phyloP scores from a whole-genome alignment of 345 rosid genomes.

The Gossypium raimondii region DNA sequence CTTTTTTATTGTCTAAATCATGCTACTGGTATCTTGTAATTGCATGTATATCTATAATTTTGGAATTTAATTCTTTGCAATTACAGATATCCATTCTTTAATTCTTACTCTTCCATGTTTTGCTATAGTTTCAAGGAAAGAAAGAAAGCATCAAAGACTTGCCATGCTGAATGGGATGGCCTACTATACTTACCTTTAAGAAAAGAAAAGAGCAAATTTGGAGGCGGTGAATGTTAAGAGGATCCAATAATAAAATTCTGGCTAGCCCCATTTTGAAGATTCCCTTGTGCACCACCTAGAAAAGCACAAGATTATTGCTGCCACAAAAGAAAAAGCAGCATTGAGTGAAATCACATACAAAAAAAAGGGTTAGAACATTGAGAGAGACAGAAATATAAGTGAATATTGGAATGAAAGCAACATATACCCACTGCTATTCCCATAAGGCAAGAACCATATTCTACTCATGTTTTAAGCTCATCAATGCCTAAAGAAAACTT shows the following conservation, averaged over 20 bases:
- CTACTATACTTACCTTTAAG: not conserved
- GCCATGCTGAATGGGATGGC: not conserved
- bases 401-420: too few relatives aligned
- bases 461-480: too few relatives aligned
- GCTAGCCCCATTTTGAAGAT: slow-evolving; percentile 7
- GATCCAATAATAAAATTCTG: not conserved
- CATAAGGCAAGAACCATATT: too few relatives aligned
- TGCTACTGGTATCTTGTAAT: slow-evolving; percentile 27
- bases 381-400: too few relatives aligned
- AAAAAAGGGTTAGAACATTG: not conserved
- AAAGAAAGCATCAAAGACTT: too few relatives aligned
- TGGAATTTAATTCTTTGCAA: slow-evolving; percentile 9
- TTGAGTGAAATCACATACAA: not conserved
- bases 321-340: not conserved
- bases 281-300: not conserved
- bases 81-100: not conserved
- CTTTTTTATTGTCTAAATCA: slow-evolving; percentile 17
- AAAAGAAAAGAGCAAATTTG: not conserved
- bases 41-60: slow-evolving; percentile 19
- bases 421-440: too few relatives aligned
- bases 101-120: not conserved
- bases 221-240: not conserved
- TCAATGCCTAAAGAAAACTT: too few relatives aligned
- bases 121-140: not conserved
- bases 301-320: not conserved